Base-by-base conservation (phyloP, 352 stramenopile genomes). In the Phytophthora pistaciae region DNA sequence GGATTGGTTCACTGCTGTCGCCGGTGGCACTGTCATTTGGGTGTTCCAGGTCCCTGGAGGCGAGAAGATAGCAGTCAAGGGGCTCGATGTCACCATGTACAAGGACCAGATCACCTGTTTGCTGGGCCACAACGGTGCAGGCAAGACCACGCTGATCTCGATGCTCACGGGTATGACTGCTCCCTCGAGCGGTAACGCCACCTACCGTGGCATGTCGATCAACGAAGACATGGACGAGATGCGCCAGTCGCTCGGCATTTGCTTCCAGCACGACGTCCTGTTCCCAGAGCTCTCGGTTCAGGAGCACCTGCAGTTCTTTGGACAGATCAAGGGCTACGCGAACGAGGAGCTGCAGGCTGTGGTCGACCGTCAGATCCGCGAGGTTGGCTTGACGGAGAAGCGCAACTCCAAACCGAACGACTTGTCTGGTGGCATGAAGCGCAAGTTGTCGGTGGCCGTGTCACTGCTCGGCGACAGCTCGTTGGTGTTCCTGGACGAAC, bases 361-460 rank as follows among this genome's bases (percentile, higher is more conserved):
- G 16, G 70, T 80, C 1, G 60, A 77, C 38, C 74, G 60, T 25
- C 68, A 85, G 36, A 80, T 91, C 23, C 64, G 75, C 0, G 79
- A 91, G 33, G 84, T 91, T 1, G 84, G 83, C 1, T 68, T 92
- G 27, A 87, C 75, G 0, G 84, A 88, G 66, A 91, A 91, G 61
- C 67, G 70, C 13, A 21, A 83, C 50, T 77, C 78, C 7, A 75
- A 76, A 50, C 71, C 80, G 11, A 82, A 74, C 21, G 74, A 81
- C n/a, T 68, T 96, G 8, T 95, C 87, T 1, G 89, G 89, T 11
- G 95, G 95, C 11, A 98, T 97, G 84, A 95, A 97, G 69, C 79
- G 95, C 5, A 95, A 96, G 62, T 75, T 98, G 11, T 96, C 82
- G 11, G 88, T 98, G 52, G 94, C 91, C 0, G 76, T 98, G 13